phyloP scores from a whole-genome alignment of 2,329 filamentous ascomycete genomes.

The Xylaria digitata region DNA sequence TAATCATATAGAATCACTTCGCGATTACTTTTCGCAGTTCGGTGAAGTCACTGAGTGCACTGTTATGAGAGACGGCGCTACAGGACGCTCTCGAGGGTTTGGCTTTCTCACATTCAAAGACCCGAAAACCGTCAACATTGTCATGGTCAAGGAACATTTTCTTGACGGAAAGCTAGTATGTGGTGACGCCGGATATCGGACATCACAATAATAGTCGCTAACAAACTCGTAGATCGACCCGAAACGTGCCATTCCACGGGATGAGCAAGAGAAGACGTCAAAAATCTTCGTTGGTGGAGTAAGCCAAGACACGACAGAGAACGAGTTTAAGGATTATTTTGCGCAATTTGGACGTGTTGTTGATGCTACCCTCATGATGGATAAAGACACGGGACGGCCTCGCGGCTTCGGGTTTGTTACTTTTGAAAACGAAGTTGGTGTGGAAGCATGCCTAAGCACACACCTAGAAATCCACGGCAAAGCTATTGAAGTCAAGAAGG shows the following conservation, averaged over 20 bases:
- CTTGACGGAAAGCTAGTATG: conserved; percentile 98
- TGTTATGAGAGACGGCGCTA: conserved; percentile 97
- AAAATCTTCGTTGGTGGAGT: conserved; percentile 99
- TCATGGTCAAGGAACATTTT: conserved; percentile 99
- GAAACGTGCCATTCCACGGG: conserved; percentile 94
- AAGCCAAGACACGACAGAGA: conserved; percentile 94
- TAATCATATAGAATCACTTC: conserved; percentile 80
- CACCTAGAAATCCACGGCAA: conserved; percentile 95
- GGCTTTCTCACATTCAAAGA: conserved; percentile 98
- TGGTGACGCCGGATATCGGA: conserved; percentile 34
- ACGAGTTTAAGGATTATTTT: conserved; percentile 97
- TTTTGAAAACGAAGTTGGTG: conserved; percentile 94
- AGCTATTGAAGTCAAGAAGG: conserved; percentile 97
- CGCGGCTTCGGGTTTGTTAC: conserved; percentile 98
- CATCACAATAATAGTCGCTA: conserved; percentile 35
- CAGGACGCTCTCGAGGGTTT: conserved; percentile 93
- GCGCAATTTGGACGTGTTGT: conserved; percentile 95
- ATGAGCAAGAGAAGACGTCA: conserved; percentile 97
- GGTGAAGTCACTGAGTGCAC: conserved; percentile 98
- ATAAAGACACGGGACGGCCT: conserved; percentile 98
- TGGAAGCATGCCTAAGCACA: conserved; percentile 87
- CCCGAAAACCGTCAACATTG: conserved; percentile 96
- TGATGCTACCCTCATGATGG: conserved; percentile 99
- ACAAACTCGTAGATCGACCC: conserved; percentile 81
- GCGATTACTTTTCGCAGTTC: conserved; percentile 97